phyloP scores from a whole-genome alignment of 139 green algal species.

The Chlorella ohadii region DNA sequence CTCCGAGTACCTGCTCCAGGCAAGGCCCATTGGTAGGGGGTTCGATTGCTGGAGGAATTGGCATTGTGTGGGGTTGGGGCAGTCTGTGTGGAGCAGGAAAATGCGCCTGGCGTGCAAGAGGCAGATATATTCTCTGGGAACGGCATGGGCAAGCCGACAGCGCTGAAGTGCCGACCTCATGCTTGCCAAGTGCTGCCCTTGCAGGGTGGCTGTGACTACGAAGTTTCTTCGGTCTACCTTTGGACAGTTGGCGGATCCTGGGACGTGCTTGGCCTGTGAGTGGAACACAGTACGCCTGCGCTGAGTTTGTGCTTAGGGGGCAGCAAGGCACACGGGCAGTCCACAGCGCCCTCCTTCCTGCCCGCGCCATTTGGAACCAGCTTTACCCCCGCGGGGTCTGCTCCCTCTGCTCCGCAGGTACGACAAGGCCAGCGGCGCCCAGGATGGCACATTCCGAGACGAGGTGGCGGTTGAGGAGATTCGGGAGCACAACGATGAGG shows the following conservation, averaged over 20 bases:
- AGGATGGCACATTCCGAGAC: neutral
- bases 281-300: neutral
- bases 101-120: neutral
- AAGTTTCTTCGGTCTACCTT: neutral
- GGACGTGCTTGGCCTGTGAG: conserved; percentile 27
- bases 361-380: neutral
- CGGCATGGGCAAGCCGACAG: too few relatives aligned
- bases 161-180: too few relatives aligned
- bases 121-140: too few relatives aligned
- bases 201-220: conserved; percentile 15
- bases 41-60: neutral
- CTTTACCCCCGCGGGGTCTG: too few relatives aligned
- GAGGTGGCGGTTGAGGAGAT: conserved; percentile 17
- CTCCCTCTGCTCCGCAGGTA: neutral
- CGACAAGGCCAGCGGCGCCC: neutral
- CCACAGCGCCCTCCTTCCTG: neutral
- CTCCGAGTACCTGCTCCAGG: neutral
- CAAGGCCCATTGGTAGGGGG: neutral
- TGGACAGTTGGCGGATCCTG: conserved; percentile 13
- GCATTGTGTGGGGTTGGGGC: too few relatives aligned
- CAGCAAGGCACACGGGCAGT: too few relatives aligned
- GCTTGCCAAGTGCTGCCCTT: too few relatives aligned
- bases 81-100: neutral
- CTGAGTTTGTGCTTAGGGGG: neutral
- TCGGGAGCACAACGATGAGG: neutral